Evolutionary conservation across 352 stramenopile species (phyloP).

Genomic region (Thalassiosira mediterranea): DNA sequence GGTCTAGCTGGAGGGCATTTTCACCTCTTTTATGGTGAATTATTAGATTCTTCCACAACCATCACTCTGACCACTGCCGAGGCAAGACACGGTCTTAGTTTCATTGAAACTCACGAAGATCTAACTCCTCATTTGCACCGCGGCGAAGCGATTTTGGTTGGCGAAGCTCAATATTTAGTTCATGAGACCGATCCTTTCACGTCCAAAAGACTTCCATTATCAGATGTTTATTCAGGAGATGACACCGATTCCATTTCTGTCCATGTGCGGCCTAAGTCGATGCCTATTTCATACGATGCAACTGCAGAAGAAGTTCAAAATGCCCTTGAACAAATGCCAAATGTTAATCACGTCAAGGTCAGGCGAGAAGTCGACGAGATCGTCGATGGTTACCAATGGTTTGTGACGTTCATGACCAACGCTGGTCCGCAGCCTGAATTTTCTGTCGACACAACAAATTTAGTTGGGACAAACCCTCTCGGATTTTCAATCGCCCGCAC

Average conservation of each 20-base stretch:
- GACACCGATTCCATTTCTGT: slow-evolving; percentile 43
- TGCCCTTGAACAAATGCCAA: slow-evolving; percentile 72
- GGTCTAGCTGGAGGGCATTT: slow-evolving; percentile 70
- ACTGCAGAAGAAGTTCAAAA: slow-evolving; percentile 65
- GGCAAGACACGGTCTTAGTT: slow-evolving; percentile 52
- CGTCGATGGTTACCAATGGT: slow-evolving; percentile 65
- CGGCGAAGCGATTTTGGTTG: slow-evolving; percentile 87
- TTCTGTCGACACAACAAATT: slow-evolving; percentile 43
- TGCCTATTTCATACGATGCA: slow-evolving; percentile 66
- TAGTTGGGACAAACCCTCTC: slow-evolving; percentile 50
- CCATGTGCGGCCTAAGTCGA: slow-evolving; percentile 62
- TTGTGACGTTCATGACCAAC: slow-evolving; percentile 93
- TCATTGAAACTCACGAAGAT: slow-evolving; percentile 87
- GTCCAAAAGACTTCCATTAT: slow-evolving; percentile 83
- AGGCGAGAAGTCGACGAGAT: slow-evolving; percentile 53
- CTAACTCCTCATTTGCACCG: slow-evolving; percentile 87
- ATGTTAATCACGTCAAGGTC: slow-evolving; percentile 76
- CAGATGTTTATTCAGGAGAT: slow-evolving; percentile 76
- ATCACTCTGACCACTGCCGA: slow-evolving; percentile 68
- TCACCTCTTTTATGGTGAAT: slow-evolving; percentile 74
- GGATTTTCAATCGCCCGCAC: slow-evolving; percentile 46
- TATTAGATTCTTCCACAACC: slow-evolving; percentile 50
- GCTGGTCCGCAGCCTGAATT: slow-evolving; percentile 86
- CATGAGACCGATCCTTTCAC: slow-evolving; percentile 85
- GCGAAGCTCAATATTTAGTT: slow-evolving; percentile 86